Evolutionary conservation across 352 stramenopile species (phyloP).

Genomic region (Thalassiosira mediterranea): DNA sequence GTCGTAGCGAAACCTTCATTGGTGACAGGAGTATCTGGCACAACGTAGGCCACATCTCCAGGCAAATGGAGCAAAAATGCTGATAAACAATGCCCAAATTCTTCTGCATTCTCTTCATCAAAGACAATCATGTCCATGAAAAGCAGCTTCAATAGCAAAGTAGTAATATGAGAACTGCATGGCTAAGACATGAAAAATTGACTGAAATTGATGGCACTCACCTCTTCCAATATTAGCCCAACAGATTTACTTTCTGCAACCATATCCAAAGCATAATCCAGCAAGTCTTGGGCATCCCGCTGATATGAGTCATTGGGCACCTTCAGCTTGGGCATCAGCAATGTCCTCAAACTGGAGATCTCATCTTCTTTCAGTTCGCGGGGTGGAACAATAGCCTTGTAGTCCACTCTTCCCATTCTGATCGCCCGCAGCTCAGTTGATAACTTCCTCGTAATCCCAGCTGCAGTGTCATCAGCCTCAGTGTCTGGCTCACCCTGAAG

Average conservation of each 20-base stretch:
- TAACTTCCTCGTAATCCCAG: slow-evolving; percentile 2
- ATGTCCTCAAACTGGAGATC: not conserved
- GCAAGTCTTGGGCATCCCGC: slow-evolving; percentile 2
- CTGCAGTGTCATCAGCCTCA: not conserved
- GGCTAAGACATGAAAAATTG: not conserved
- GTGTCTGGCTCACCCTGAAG: no score
- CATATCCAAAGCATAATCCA: slow-evolving; percentile 22
- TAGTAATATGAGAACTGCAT: not conserved
- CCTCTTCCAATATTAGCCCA: slow-evolving; percentile 2
- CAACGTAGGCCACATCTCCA: not conserved
- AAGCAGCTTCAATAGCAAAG: not conserved
- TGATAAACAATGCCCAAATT: not conserved
- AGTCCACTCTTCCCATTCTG: slow-evolving; percentile 1
- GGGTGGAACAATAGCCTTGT: slow-evolving; percentile 4
- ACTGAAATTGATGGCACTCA: not conserved
- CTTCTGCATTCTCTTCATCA: not conserved
- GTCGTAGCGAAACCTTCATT: slow-evolving; percentile 1
- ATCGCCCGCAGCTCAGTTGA: not conserved
- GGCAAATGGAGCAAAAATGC: not conserved
- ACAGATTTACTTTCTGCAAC: not conserved
- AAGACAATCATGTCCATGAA: slow-evolving; percentile 13
- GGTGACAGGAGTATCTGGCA: not conserved
- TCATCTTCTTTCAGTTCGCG: not conserved
- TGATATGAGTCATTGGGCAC: slow-evolving; percentile 10
- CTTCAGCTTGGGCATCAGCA: not conserved